Evolutionary conservation across 768 basidiomycete species (phyloP), one percentile per base, ranked within the genome.

Genomic region (Antrodiella citrinella): DNA sequence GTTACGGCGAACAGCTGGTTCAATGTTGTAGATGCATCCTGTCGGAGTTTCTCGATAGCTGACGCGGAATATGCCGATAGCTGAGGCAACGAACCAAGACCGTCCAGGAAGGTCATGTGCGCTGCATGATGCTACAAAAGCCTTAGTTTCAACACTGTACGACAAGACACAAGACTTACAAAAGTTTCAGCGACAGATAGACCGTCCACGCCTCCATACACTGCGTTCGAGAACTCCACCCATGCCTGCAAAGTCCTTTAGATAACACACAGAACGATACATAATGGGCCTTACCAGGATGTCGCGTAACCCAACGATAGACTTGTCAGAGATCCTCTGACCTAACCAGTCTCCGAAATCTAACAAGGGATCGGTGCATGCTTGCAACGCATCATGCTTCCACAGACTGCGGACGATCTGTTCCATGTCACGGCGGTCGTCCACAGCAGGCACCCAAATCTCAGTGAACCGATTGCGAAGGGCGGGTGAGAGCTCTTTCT

Each of bases 391-490:
- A 2, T 76, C 72, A 46, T 75, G 63, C 42, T 69, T 68, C 91
- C 92, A 96, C 1, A 80, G 74, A 47, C 69, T 77, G 10, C 73
- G 67, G 21, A 98, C 71, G 58, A 99, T 95, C 58, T 88, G 73
- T 52, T 80, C 72, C 4, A 95, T 69, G 62, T 99, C 96, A 4
- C 62, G 59, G 15, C 81, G 73, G 52, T 81, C 74, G 50, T 88
- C 81, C 24, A 97, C 78, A 15, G 82, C 70, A 2, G 95, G 94
- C 0, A 99, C 96, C 95, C 96, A 99, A 25, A 99, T 95, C 65
- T 99, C 96, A 3, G 96, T 99, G 69, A 99, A 99, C 3, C 96
- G 82, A 68, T 98, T 99, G 18, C 96, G 82, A 35, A 99, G 72
- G 0, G 96, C 96, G 25, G 94, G 95, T 1, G 96, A 98, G 2